Evolutionary conservation across 331 rosid genomes (phyloP), one percentile per base, ranked within the genome.

Genomic region (Pyrus hybrid): DNA sequence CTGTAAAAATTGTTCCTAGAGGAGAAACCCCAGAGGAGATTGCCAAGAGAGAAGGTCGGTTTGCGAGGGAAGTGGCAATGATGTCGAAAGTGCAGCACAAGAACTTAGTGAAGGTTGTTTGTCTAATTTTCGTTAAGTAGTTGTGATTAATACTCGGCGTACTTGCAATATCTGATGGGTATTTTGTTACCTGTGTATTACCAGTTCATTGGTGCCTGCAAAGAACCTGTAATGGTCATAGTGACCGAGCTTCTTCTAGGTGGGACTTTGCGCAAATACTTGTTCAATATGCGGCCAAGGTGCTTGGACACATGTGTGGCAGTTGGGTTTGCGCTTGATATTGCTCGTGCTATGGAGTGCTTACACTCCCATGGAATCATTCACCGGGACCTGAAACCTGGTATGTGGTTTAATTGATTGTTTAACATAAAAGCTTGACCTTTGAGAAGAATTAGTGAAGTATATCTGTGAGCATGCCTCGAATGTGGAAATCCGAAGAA

Each of bases 321-420:
- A 5, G 88, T 93, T 70, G 96, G 91, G 75, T 93, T 88, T 80
- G 96, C 98, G 58, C 97, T 93, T 82, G 98, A 91, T 76, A 91
- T 93, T 77, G 94, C 97, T 37, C 89, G 98, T 60, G 97, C 98
- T 22, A 91, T 89, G 91, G 98, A 91, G 73, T 91, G 97, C 83
- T 84, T 93, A 77, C 98, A 93, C 82, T 84, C 97, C 63, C 97
- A 91, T 14, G 97, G 97, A 84, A 93, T 93, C 81, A 93, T 93
- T 81, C 98, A 93, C 77, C 93, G 97, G 8, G 98, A 93, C 88
- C 92, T 93, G 70, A 93, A 93, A 75, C 98, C 98, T 6, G 98
- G 98, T 93, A 91, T 41, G 5, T 68, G 26, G 18, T 64, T n/a
- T 49, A 23, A 63, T 64, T 63, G 54, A 35, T 49, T 70, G 60